phyloP scores from a whole-genome alignment of 129 eudicot genomes.

The Chrysanthemum lavandulifolium region DNA sequence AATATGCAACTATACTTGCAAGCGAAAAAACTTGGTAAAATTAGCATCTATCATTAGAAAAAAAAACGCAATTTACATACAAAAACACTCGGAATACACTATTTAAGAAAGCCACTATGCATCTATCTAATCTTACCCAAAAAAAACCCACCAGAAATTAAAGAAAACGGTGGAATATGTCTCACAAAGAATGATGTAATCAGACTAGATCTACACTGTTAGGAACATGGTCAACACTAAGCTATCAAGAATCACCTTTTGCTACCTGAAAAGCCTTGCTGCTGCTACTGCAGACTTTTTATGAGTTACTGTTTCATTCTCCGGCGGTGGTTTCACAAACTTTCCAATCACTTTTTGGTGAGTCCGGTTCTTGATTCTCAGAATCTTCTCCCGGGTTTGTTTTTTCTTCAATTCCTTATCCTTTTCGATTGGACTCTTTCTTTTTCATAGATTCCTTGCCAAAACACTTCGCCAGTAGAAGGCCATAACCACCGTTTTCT shows the following conservation, averaged over 20 bases:
- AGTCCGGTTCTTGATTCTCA: slow-evolving; percentile 59
- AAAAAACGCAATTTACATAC: slow-evolving; percentile 30
- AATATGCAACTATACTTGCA: neutral
- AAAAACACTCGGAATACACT: slow-evolving; percentile 10
- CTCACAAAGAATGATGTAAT: slow-evolving; percentile 37
- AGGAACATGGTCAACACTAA: slow-evolving; percentile 13
- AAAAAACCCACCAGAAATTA: neutral
- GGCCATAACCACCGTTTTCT: slow-evolving; percentile 83
- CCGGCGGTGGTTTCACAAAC: slow-evolving; percentile 74
- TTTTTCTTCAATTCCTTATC: slow-evolving; percentile 64
- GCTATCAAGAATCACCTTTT: slow-evolving; percentile 16
- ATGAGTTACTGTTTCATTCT: slow-evolving; percentile 7
- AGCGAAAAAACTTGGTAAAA: slow-evolving; percentile 8
- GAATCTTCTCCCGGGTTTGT: slow-evolving; percentile 62
- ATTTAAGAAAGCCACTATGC: slow-evolving; percentile 19
- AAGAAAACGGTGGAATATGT: neutral
- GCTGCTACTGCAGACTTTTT: slow-evolving; percentile 32
- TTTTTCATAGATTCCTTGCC: slow-evolving; percentile 80
- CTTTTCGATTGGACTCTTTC: slow-evolving; percentile 55
- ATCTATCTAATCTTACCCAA: slow-evolving; percentile 19
- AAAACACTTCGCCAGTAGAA: slow-evolving; percentile 80
- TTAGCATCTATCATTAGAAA: slow-evolving; percentile 25
- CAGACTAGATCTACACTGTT: slow-evolving; percentile 31
- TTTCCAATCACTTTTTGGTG: slow-evolving; percentile 70
- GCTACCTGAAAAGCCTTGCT: slow-evolving; percentile 42